Conservation (phyloP, 257 asterid species). For the Petunia axillaris region DNA sequence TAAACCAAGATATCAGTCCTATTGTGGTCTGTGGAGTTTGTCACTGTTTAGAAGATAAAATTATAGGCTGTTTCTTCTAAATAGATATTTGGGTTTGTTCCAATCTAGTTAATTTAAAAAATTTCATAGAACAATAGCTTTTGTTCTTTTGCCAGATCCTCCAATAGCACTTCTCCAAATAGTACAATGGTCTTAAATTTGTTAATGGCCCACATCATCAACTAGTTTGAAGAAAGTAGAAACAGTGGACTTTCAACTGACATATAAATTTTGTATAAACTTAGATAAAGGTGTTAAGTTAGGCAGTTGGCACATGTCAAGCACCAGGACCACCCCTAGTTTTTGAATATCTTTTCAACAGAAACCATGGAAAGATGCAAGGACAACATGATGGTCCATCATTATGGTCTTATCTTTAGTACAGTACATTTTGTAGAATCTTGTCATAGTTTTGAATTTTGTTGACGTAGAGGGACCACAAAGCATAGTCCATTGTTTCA, state of each 20-base stretch:
- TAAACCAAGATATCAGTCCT: too few species aligned
- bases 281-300: background rate
- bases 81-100: too few species aligned
- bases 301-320: slow-evolving; percentile 22
- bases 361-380: background rate
- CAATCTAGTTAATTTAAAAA: too few species aligned
- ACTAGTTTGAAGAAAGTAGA: background rate
- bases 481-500: background rate
- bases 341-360: background rate
- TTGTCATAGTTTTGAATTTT: background rate
- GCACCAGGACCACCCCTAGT: slow-evolving; percentile 16
- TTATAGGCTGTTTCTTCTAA: too few species aligned
- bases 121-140: too few species aligned
- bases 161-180: background rate
- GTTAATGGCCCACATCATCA: slow-evolving; percentile 13
- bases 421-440: slow-evolving; percentile 19
- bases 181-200: slow-evolving; percentile 20
- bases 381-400: slow-evolving; percentile 16
- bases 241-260: background rate
- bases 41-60: too few species aligned
- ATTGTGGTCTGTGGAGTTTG: too few species aligned
- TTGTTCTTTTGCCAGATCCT: background rate
- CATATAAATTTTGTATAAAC: background rate
- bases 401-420: slow-evolving; percentile 3
- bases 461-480: slow-evolving; percentile 14